Conservation (phyloP, 495 filamentous ascomycete genomes). For the Penicillium ochrochloron region DNA sequence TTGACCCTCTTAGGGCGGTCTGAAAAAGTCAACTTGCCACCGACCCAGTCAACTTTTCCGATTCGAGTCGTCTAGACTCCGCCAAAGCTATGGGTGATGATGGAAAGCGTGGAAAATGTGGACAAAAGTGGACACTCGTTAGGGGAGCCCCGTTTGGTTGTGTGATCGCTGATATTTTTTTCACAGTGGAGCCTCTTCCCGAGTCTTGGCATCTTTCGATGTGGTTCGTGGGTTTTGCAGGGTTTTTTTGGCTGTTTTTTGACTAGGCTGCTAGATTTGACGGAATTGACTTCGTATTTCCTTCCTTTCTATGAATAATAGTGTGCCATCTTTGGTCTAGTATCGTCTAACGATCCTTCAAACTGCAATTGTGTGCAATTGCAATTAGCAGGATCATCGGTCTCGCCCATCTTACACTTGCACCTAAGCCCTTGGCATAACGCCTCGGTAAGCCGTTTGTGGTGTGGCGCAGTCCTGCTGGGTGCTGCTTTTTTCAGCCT, state of each 20-base stretch:
- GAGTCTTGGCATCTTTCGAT: conserved; percentile 5
- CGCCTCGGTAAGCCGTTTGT: conserved; percentile 6
- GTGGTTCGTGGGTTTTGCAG: background rate
- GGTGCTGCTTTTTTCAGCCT: conserved; percentile 12
- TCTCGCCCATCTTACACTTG: conserved; percentile 2
- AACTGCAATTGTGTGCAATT: background rate
- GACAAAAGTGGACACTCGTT: background rate
- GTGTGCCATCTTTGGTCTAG: background rate
- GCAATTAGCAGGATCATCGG: background rate
- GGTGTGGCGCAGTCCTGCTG: conserved; percentile 1
- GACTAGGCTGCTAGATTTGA: background rate
- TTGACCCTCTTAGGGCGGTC: conserved; percentile 3
- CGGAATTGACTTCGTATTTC: background rate
- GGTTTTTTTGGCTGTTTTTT: background rate
- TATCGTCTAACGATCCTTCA: background rate
- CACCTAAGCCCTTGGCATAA: conserved; percentile 3
- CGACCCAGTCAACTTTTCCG: conserved; percentile 6
- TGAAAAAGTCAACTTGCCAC: conserved; percentile 6
- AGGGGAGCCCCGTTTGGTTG: background rate
- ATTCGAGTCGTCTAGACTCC: conserved; percentile 4
- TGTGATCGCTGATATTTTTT: conserved; percentile 16
- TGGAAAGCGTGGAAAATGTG: conserved; percentile 6
- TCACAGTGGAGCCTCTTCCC: conserved; percentile 6
- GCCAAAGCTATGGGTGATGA: background rate
- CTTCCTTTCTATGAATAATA: background rate